Evolutionary conservation across 1,284 basidiomycete species (phyloP), one percentile per base, ranked within the genome.

Genomic region (Lentinula novae-zelandiae): DNA sequence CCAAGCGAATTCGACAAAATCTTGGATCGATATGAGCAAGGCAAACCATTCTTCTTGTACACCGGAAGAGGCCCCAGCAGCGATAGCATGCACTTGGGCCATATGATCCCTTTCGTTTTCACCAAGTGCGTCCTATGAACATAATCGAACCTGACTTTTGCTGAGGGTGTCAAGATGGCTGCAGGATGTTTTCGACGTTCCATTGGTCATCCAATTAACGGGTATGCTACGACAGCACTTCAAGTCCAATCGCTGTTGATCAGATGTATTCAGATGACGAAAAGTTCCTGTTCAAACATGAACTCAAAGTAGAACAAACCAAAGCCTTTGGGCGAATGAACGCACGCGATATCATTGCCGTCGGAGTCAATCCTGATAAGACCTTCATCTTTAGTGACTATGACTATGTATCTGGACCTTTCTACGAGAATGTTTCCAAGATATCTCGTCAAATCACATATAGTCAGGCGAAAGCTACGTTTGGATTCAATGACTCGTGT

Each of bases 311-410:
- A 50, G 93, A 98, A 67, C 91, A 99, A 73, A 93, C 92, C 54
- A 85, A 89, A 69, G 81, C 83, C 46, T 98, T 95, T 73, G 87
- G 94, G 8, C 84, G 85, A 66, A 85, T 88, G 68, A 99, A 99
- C 71, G 91, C 96, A 34, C 86, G 85, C 64, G 97, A 99, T 72
- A 97, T 99, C 71, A 98, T 99, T 68, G 95, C 96, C 0, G 93
- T 95, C 66, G 96, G 96, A 1, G 95, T 98, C 78, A 86, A 96
- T 65, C 81, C 88, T 20, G 85, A 95, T 61, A 95, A 94, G 80
- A 99, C 96, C 0, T 98, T 98, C 75, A 98, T 99, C 72, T 99
- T 99, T 79, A 95, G 91, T 68, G 82, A 98, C 70, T 89, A 95
- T 65, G 89, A 92, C 64, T 96, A 87, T 70, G 84, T 98, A 66